Evolutionary conservation across 2,329 filamentous ascomycete genomes (phyloP), one percentile per base, ranked within the genome.

Genomic region (Aspergillus uvarum): DNA sequence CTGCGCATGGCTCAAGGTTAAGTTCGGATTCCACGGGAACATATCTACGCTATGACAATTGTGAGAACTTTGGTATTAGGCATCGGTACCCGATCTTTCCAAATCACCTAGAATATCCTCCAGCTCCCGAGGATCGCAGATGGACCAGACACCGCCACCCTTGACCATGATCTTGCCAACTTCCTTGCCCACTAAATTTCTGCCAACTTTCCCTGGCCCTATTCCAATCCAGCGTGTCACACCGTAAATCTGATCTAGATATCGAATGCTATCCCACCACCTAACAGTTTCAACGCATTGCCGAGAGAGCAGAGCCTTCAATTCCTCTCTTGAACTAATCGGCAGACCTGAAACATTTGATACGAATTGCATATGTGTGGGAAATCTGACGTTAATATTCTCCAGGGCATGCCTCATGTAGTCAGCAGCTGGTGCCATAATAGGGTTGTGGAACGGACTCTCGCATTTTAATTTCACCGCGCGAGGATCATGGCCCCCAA

Each of bases 211-310:
- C 5, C 94, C 94, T 0, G 94, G 94, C 0, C 94, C 94, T 63
- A 98, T 91, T 48, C 94, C 94, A 53, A 98, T 85, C 89, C 94
- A 97, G 58, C 93, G 82, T 68, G 88, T 83, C 19, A 96, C 90
- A 63, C 88, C 88, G 70, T 89, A 85, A 68, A 95, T 87, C 72
- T 95, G 88, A 73, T 97, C 91, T 53, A 97, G 80, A 71, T 96
- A 96, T 66, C 87, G 87, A 69, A 98, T 93, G 69, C 91, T 95
- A 67, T 96, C 91, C 88, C 93, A 96, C 94, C 94, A 98, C 60
- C 86, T 83, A 47, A 98, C 92, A 31, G 93, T 97, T 78, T 96
- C 92, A n/a, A 95, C 87, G 63, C 90, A 93, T 70, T 92, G 89
- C 52, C 91, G 80, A 1, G 92, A 88, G 53, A 96, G 80, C 50